phyloP scores from a whole-genome alignment of 163 green algal species.

The Coccomyxa subellipsoidea region DNA sequence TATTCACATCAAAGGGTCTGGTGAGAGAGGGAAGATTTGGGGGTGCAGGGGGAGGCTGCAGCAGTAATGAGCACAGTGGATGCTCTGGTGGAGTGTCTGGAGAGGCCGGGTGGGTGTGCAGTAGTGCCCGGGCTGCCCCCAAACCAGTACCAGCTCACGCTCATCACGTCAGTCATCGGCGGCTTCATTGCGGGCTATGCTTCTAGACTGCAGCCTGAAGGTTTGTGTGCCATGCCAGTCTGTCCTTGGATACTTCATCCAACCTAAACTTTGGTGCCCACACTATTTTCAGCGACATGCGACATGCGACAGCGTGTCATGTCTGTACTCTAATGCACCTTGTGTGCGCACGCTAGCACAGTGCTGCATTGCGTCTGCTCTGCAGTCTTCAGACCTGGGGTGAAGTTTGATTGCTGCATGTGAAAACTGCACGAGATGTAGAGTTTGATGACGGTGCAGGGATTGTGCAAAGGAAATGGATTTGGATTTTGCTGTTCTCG shows the following conservation, averaged over 20 bases:
- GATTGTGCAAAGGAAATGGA: conserved; percentile 55
- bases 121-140: conserved; percentile 64
- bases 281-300: too few relatives aligned
- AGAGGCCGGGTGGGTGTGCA: conserved; percentile 33
- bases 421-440: too few relatives aligned
- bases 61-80: conserved; percentile 49
- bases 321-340: too few relatives aligned
- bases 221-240: too few relatives aligned
- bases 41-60: conserved; percentile 48
- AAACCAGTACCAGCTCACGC: conserved; percentile 72
- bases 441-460: conserved; percentile 35
- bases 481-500: conserved; percentile 73
- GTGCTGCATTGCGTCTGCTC: too few relatives aligned
- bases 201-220: conserved; percentile 43
- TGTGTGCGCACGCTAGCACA: too few relatives aligned
- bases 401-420: too few relatives aligned
- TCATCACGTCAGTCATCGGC: conserved; percentile 52
- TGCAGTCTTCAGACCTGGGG: too few relatives aligned
- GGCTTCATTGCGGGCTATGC: conserved; percentile 64
- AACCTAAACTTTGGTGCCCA: too few relatives aligned
- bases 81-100: conserved; percentile 54
- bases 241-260: too few relatives aligned
- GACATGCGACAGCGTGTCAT: too few relatives aligned
- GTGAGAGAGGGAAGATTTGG: neutral
- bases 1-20: too few relatives aligned